phyloP scores from a whole-genome alignment of 2,329 filamentous ascomycete species.

The Trichoderma afroharzianum region DNA sequence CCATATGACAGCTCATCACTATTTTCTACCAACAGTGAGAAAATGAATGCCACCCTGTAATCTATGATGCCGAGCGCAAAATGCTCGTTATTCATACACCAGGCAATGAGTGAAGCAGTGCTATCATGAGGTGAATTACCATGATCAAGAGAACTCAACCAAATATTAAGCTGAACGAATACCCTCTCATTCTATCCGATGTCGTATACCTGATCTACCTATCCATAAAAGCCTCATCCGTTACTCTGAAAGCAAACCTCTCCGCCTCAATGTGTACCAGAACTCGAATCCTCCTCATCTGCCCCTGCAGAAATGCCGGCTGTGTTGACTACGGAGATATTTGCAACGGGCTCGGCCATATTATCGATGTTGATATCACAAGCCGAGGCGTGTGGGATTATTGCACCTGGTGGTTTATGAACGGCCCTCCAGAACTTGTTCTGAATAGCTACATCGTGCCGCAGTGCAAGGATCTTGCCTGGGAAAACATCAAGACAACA shows the following conservation, averaged over 20 bases:
- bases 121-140: background rate
- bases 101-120: background rate
- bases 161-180: background rate
- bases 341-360: conserved; percentile 24
- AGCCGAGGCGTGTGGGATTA: conserved; percentile 26
- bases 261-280: conserved; percentile 27
- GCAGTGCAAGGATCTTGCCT: conserved; percentile 23
- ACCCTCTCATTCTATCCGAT: background rate
- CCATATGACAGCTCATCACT: background rate
- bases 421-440: conserved; percentile 27
- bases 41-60: background rate
- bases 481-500: conserved; percentile 21
- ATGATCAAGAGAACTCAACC: background rate
- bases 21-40: background rate
- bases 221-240: background rate
- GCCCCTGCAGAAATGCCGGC: conserved; percentile 24
- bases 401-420: conserved; percentile 27
- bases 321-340: conserved; percentile 22
- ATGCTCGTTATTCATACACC: background rate
- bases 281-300: conserved; percentile 24
- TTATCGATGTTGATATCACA: conserved; percentile 21
- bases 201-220: background rate
- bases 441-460: conserved; percentile 27
- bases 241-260: background rate
- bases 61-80: background rate